A percentile compares a stretch with the other conserved stretches of the same genome.
These are phyloP conservation scores for Flammula alnicola DNA, from an alignment of 1,284 basidiomycete species.

Conservation along the genomic window DNA sequence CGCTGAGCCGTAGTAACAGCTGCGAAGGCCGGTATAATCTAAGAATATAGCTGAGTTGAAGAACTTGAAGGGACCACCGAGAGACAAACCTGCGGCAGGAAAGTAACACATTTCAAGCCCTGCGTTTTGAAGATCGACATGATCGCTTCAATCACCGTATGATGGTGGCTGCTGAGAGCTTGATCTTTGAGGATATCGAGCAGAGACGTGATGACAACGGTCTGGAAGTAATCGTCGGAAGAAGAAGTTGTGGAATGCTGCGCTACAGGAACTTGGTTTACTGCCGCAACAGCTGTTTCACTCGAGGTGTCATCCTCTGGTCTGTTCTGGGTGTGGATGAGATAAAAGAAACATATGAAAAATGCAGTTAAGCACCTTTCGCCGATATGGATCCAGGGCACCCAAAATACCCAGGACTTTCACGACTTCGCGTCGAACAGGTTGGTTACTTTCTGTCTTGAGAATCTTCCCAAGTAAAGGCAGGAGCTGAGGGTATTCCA, in stretches of 20 bases:
- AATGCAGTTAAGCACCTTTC: conserved; percentile 64
- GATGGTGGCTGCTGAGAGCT: conserved; percentile 84
- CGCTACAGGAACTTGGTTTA: conserved; percentile 60
- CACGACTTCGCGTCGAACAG: conserved; percentile 88
- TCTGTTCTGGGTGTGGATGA: conserved; percentile 51
- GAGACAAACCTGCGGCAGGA: conserved; percentile 83
- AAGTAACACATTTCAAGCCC: conserved; percentile 94
- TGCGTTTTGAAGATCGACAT: conserved; percentile 99
- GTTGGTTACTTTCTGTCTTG: conserved; percentile 78
- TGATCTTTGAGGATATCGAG: conserved; percentile 91
- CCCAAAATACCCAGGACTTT: conserved; percentile 96
- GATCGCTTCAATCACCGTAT: conserved; percentile 96
- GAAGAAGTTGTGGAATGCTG: conserved; percentile 53
- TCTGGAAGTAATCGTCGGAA: conserved; percentile 97
- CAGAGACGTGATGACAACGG: conserved; percentile 91
- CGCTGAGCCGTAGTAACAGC: conserved; percentile 85
- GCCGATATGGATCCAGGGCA: conserved; percentile 96
- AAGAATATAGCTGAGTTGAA: conserved; percentile 1
- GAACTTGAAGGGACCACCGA: not conserved
- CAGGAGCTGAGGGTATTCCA: conserved; percentile 92
- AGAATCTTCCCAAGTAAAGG: conserved; percentile 87
- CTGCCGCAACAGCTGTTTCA: conserved; percentile 68
- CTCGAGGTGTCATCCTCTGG: conserved; percentile 75
- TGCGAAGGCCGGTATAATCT: conserved; percentile 98
- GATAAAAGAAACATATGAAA: not conserved